Conservation (phyloP, 345 rosid genomes). For the Gossypium sturtianum region DNA sequence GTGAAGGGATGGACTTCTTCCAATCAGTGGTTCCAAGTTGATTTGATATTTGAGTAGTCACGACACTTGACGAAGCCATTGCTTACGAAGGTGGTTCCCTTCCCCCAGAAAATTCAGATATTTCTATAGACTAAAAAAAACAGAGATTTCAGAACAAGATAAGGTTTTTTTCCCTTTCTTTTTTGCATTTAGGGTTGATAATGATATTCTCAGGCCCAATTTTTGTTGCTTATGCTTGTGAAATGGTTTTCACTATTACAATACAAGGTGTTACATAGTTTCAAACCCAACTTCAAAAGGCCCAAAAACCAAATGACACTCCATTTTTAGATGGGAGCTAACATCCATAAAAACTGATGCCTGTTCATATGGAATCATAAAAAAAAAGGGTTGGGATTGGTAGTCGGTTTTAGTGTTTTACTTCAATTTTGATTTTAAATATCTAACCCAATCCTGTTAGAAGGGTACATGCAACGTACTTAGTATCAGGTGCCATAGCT, state of each 20-base stretch:
- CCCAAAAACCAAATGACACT: not conserved
- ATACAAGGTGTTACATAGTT: not conserved
- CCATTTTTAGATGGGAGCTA: not conserved
- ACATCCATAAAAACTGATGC: no score
- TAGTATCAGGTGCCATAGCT: not conserved
- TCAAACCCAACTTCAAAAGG: not conserved
- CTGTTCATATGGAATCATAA: no score
- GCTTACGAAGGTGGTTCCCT: slow-evolving; percentile 6
- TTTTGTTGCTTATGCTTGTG: not conserved
- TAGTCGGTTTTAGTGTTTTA: no score
- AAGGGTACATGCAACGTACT: not conserved
- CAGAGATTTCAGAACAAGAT: not conserved
- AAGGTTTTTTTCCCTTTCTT: not conserved
- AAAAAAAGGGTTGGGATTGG: not conserved
- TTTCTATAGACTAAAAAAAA: not conserved
- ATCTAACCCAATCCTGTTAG: not conserved
- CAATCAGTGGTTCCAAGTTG: slow-evolving; percentile 25
- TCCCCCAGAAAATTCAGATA: not conserved
- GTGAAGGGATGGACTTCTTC: slow-evolving; percentile 30
- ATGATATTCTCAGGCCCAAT: not conserved
- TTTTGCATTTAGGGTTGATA: not conserved
- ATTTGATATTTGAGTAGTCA: slow-evolving; percentile 26
- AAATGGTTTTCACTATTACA: not conserved
- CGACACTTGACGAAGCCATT: slow-evolving; percentile 49
- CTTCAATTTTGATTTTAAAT: no score